Base-by-base conservation (phyloP, 163 green algal genomes). In the Chlamydomonas reinhardtii region DNA sequence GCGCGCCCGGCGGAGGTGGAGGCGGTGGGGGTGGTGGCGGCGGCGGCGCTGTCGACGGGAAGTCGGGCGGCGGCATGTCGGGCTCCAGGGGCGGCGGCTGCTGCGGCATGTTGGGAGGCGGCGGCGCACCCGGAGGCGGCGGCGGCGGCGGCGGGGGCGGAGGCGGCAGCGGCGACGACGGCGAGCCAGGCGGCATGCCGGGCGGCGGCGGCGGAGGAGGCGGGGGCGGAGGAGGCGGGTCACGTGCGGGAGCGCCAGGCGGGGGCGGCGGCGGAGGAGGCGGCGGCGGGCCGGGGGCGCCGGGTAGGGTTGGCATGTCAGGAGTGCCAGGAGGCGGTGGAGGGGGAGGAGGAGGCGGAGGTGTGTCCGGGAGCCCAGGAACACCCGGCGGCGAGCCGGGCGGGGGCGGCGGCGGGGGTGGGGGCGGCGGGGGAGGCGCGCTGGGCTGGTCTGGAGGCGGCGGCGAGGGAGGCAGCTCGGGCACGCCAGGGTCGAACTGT, bases 301-400 rank as follows among this genome's bases (percentile, higher is more conserved):
- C 24, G 6, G 74, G 59, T 27, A 73, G 52, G 34, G 37, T 39
- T 34, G 75, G 75, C 75, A 82, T 82, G 56, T 82, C 37, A 12
- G 75, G 75, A 8, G 27, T 73, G 59, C 75, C 59, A 5, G 75
- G 75, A 11, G 75, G 75, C 8, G 75, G 75, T 8, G 75, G 75
- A 24, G 75, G 75, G 0, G 75, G 75, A 14, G 75, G 75, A 2
- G 75, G 75, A 11, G 75, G 75, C 2, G 75, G 75, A 0, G 75
- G 75, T 4, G 75, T 59, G 5, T 25, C 32, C 39, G 76, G 59
- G 9, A 61, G 62, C 25, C 61, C 37, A 9, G 76, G 76, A 0
- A 43, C 14, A 19, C 27, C 35, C 31, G 62, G 62, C 12, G 48
- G 48, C 9, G 48, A 56, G 48, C 48, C 48, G 27, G 65, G 65